phyloP scores from a whole-genome alignment of 352 stramenopile species.

The Thraustochytrium sp. region DNA sequence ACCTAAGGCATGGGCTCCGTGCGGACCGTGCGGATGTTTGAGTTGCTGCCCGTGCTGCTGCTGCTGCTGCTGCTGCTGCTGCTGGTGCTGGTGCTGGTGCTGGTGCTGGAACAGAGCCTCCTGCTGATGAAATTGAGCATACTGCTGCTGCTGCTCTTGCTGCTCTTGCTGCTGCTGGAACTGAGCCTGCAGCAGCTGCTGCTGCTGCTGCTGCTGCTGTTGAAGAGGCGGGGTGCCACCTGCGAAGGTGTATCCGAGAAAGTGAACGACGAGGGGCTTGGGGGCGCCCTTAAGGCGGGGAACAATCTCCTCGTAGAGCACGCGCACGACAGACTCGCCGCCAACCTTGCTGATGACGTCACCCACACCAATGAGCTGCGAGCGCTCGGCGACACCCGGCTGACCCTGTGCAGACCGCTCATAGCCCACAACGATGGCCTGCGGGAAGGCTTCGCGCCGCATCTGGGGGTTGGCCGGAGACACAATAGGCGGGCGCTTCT shows the following conservation, averaged over 20 bases:
- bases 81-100: too few species aligned
- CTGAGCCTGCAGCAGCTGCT: too few species aligned
- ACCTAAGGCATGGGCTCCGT: too few species aligned
- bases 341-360: slow-evolving; percentile 32
- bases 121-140: too few species aligned
- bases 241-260: slow-evolving; percentile 32
- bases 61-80: too few species aligned
- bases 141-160: too few species aligned
- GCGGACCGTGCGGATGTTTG: too few species aligned
- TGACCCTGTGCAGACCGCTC: neutral
- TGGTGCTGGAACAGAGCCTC: too few species aligned
- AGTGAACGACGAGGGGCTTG: slow-evolving; percentile 29
- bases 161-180: too few species aligned
- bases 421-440: neutral
- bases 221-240: too few species aligned
- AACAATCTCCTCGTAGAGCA: slow-evolving; percentile 18
- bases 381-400: slow-evolving; percentile 9
- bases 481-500: neutral
- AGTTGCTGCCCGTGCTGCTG: too few species aligned
- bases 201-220: too few species aligned
- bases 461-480: neutral
- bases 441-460: neutral
- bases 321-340: slow-evolving; percentile 13
- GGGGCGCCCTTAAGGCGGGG: neutral
- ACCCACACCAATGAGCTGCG: neutral